Conservation (phyloP, 2,329 filamentous ascomycete species). For the Seiridium cupressi region DNA sequence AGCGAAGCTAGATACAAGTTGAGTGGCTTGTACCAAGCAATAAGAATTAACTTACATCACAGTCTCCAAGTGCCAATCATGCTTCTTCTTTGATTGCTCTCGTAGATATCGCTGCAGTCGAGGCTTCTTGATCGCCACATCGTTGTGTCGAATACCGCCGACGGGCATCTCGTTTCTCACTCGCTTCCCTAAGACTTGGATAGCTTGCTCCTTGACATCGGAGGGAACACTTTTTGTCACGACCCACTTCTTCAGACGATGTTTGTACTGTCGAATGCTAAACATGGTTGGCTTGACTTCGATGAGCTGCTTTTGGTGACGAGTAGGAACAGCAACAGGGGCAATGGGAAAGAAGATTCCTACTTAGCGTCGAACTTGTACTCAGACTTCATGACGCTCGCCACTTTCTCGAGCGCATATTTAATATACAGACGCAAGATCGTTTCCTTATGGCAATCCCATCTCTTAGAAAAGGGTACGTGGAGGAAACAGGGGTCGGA, state of each 20-base stretch:
- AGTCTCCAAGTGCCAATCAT: neutral
- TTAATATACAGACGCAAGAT: slow-evolving; percentile 15
- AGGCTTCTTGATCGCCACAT: slow-evolving; percentile 14
- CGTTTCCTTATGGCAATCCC: slow-evolving; percentile 15
- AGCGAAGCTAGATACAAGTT: slow-evolving; percentile 8
- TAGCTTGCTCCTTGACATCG: slow-evolving; percentile 14
- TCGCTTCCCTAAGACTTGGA: slow-evolving; percentile 11
- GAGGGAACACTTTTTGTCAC: slow-evolving; percentile 12
- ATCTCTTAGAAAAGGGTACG: slow-evolving; percentile 18
- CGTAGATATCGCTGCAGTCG: slow-evolving; percentile 18
- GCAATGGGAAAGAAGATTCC: neutral
- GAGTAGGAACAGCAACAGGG: neutral
- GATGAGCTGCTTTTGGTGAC: neutral
- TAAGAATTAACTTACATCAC: neutral
- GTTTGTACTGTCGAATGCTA: slow-evolving; percentile 12
- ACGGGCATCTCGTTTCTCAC: slow-evolving; percentile 8
- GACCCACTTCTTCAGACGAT: slow-evolving; percentile 14
- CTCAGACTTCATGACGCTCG: slow-evolving; percentile 17
- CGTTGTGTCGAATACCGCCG: slow-evolving; percentile 12
- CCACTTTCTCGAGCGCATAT: slow-evolving; percentile 2
- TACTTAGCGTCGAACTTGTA: slow-evolving; percentile 15
- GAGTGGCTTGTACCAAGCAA: neutral
- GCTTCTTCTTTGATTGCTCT: slow-evolving; percentile 4
- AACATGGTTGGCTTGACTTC: too few relatives aligned
- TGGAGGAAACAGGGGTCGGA: slow-evolving; percentile 9